Conservation (phyloP, 768 basidiomycete species). For the Psilocybe cubensis region DNA sequence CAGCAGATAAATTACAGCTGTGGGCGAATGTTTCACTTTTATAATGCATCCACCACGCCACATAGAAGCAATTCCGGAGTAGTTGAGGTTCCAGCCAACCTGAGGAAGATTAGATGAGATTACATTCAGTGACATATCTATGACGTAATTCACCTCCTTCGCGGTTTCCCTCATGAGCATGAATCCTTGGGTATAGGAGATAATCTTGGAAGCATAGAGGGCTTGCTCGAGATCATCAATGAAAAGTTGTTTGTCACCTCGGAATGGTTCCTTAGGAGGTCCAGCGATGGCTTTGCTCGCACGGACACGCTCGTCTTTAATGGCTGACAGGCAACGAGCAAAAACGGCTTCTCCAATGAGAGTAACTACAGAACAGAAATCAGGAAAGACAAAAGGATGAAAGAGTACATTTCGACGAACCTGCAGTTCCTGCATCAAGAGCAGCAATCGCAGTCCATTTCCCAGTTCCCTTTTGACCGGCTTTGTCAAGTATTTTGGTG, state of each 20-base stretch:
- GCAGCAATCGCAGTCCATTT: conserved; percentile 99
- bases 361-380: conserved; percentile 63
- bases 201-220: conserved; percentile 98
- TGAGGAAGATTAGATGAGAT: conserved; percentile 26
- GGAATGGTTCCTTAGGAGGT: conserved; percentile 92
- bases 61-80: conserved; percentile 97
- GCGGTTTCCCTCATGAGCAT: conserved; percentile 99
- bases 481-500: conserved; percentile 92
- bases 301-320: conserved; percentile 94
- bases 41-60: conserved; percentile 99
- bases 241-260: conserved; percentile 97
- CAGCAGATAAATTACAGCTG: no score
- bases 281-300: conserved; percentile 92
- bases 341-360: conserved; percentile 99
- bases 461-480: conserved; percentile 99
- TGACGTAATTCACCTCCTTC: conserved; percentile 64
- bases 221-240: conserved; percentile 99
- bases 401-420: conserved; percentile 44
- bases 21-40: conserved; percentile 55
- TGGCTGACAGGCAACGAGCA: conserved; percentile 94
- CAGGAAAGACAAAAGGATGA: conserved; percentile 7
- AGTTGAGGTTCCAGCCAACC: conserved; percentile 92
- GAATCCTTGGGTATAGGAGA: conserved; percentile 99
- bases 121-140: neutral
- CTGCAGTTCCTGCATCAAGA: conserved; percentile 88